phyloP scores from a whole-genome alignment of 495 filamentous ascomycete genomes.

The Tuber magnatum region DNA sequence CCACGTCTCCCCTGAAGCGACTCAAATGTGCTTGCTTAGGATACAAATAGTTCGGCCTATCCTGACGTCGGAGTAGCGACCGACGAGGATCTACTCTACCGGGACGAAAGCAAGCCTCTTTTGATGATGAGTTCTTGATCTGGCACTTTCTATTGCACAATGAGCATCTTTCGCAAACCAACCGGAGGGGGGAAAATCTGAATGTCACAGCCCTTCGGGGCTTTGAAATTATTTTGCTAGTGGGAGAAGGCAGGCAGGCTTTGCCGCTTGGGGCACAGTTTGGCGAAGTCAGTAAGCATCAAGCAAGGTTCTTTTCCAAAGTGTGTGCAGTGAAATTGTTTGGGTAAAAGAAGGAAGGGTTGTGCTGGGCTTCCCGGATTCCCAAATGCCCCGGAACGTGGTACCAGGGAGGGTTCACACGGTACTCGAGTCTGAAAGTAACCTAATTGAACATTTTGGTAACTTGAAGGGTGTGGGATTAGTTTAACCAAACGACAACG shows the following conservation, averaged over 20 bases:
- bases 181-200: neutral
- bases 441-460: neutral
- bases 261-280: slow-evolving; percentile 6
- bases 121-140: neutral
- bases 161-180: neutral
- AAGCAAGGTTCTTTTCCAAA: slow-evolving; percentile 1
- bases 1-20: neutral
- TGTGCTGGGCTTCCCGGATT: neutral
- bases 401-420: neutral
- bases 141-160: neutral
- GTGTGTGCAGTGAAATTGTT: neutral
- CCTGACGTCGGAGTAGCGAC: slow-evolving; percentile 2
- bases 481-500: slow-evolving; percentile 1
- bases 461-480: neutral
- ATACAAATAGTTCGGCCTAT: neutral
- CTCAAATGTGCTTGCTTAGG: neutral
- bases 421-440: neutral
- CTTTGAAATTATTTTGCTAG: neutral
- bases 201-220: neutral
- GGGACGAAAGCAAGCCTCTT: neutral
- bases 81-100: neutral
- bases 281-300: slow-evolving; percentile 2
- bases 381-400: neutral
- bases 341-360: neutral
- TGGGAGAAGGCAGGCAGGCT: neutral